Evolutionary conservation across 2,329 filamentous ascomycete genomes (phyloP).

Genomic region (Paracamarosporium sp.): DNA sequence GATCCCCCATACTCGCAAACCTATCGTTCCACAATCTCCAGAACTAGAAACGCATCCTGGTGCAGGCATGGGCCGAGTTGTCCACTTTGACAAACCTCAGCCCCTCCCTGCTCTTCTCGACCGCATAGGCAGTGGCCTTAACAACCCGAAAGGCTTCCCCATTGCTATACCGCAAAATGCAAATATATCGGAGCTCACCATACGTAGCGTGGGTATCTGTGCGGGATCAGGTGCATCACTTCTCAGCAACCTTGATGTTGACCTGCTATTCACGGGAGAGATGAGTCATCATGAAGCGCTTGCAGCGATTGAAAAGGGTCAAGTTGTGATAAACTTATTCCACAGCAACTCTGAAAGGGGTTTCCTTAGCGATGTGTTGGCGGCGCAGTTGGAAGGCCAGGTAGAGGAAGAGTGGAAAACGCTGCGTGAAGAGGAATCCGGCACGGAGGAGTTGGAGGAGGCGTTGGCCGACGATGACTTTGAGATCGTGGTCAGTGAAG

Average conservation of each 20-base stretch:
- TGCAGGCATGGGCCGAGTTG: conserved; percentile 68
- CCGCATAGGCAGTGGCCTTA: conserved; percentile 67
- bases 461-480: conserved; percentile 62
- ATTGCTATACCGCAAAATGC: conserved; percentile 68
- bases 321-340: conserved; percentile 82
- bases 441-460: conserved; percentile 51
- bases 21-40: conserved; percentile 58
- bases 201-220: conserved; percentile 81
- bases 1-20: conserved; percentile 57
- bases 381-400: conserved; percentile 66
- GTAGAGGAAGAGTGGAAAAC: conserved; percentile 64
- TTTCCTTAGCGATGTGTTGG: conserved; percentile 77
- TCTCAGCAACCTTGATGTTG: conserved; percentile 72
- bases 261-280: conserved; percentile 89
- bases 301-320: conserved; percentile 81
- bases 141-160: conserved; percentile 70
- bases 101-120: conserved; percentile 65
- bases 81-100: conserved; percentile 61
- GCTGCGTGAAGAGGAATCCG: conserved; percentile 51
- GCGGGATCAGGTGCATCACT: conserved; percentile 86
- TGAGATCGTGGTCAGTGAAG: conserved; percentile 75
- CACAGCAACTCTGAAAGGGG: conserved; percentile 93
- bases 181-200: conserved; percentile 60
- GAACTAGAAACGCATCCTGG: conserved; percentile 50
- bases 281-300: conserved; percentile 92